Conservation (phyloP, 1,284 basidiomycete species). For the Trametes versicolor region DNA sequence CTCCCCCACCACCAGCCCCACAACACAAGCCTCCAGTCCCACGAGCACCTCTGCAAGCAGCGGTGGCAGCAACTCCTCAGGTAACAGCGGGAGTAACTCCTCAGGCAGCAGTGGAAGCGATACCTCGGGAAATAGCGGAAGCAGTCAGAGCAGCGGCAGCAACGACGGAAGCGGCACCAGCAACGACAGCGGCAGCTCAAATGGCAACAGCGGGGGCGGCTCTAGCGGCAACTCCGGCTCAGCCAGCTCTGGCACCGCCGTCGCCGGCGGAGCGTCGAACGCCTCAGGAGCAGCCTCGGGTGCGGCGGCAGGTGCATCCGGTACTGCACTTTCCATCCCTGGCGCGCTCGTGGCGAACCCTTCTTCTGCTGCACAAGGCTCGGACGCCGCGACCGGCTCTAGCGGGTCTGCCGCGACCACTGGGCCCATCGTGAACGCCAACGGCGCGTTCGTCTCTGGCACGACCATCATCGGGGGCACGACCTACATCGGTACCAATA, state of each 20-base stretch:
- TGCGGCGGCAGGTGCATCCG: slow-evolving; percentile 2
- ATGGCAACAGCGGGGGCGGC: slow-evolving; percentile 3
- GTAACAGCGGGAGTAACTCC: not conserved
- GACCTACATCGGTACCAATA: not conserved
- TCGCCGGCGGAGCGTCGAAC: not conserved
- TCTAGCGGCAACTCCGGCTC: slow-evolving; percentile 13
- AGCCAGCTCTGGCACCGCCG: slow-evolving; percentile 1
- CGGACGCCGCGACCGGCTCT: slow-evolving; percentile 1
- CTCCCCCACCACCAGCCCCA: slow-evolving; percentile 26
- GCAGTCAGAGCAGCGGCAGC: slow-evolving; percentile 1
- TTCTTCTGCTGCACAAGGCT: not conserved
- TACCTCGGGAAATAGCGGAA: slow-evolving; percentile 1
- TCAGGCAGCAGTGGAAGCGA: not conserved
- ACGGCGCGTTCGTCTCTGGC: slow-evolving; percentile 22
- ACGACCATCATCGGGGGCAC: slow-evolving; percentile 13
- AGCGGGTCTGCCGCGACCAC: not conserved
- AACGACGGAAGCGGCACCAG: not conserved
- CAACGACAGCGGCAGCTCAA: not conserved
- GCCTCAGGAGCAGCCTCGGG: slow-evolving; percentile 2
- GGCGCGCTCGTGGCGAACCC: not conserved
- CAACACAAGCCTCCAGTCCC: slow-evolving; percentile 20
- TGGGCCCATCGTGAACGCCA: slow-evolving; percentile 21
- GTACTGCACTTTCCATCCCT: slow-evolving; percentile 4
- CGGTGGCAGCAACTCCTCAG: not conserved
- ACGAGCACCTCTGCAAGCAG: slow-evolving; percentile 11